Evolutionary conservation across 2,329 filamentous ascomycete genomes (phyloP).

Genomic region (Curvularia verruculosa): DNA sequence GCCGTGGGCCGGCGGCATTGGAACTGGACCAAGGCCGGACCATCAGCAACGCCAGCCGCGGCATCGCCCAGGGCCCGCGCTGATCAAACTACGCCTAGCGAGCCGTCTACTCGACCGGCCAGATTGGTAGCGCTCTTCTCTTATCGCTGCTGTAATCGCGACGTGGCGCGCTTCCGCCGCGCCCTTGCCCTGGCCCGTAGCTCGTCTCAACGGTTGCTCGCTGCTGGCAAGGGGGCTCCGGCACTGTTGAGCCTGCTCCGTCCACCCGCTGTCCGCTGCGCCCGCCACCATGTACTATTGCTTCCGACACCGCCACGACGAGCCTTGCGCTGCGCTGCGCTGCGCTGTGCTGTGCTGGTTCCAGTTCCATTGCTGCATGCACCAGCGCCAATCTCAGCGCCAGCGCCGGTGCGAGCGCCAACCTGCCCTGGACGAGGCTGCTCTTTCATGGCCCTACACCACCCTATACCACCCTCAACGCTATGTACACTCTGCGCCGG

Average conservation of each 20-base stretch:
- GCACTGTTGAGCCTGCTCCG: slow-evolving; percentile 33
- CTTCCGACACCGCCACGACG: not conserved
- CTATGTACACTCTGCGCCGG: not conserved
- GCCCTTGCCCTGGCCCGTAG: slow-evolving; percentile 29
- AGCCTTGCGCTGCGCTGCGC: too few relatives aligned
- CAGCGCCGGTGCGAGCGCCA: too few relatives aligned
- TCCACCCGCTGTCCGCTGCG: slow-evolving; percentile 23
- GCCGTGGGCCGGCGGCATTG: slow-evolving; percentile 5
- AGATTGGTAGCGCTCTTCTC: slow-evolving; percentile 31
- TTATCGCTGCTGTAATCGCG: slow-evolving; percentile 29
- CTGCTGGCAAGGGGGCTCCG: slow-evolving; percentile 29
- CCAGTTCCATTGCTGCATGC: not conserved
- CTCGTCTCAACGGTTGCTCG: slow-evolving; percentile 30
- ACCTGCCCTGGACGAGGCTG: not conserved
- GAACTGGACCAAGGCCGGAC: slow-evolving; percentile 18
- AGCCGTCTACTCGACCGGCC: slow-evolving; percentile 26
- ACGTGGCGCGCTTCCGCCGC: slow-evolving; percentile 31
- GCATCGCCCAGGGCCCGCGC: slow-evolving; percentile 22
- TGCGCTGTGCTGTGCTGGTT: too few relatives aligned
- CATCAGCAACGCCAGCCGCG: slow-evolving; percentile 27
- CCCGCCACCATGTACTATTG: slow-evolving; percentile 12
- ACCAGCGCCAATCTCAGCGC: too few relatives aligned
- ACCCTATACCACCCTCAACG: not conserved
- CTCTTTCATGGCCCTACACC: too few relatives aligned
- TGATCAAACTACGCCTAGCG: slow-evolving; percentile 40